phyloP scores from a whole-genome alignment of 1,139 yeast species.

The Taiozyma onychis region DNA sequence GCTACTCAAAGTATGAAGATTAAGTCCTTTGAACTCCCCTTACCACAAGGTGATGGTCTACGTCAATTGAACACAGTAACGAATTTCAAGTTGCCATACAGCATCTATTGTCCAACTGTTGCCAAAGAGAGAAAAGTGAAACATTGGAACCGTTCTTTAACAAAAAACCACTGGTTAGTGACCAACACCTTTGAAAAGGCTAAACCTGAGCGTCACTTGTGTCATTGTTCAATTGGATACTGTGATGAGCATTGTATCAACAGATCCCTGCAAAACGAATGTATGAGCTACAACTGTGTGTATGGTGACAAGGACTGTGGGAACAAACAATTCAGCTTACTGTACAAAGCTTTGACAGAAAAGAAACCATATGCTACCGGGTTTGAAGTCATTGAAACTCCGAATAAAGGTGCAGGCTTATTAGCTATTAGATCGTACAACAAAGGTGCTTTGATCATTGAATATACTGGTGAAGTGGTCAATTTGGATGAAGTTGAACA shows the following conservation, averaged over 20 bases:
- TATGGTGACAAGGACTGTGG: conserved; percentile 31
- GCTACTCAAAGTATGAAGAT: conserved; percentile 2
- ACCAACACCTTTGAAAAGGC: conserved; percentile 13
- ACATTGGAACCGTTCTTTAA: conserved; percentile 27
- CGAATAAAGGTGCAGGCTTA: conserved; percentile 32
- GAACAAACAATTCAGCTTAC: conserved; percentile 29
- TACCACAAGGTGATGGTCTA: conserved; percentile 21
- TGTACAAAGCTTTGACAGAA: conserved; percentile 10
- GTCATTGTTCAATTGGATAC: conserved; percentile 24
- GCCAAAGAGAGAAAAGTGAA: conserved; percentile 20
- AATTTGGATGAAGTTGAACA: conserved; percentile 22
- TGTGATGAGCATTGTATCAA: conserved; percentile 33
- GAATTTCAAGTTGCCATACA: conserved; percentile 28
- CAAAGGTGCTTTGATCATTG: conserved; percentile 34
- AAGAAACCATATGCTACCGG: conserved; percentile 27
- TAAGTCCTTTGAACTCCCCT: conserved; percentile 12
- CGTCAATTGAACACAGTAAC: conserved; percentile 10
- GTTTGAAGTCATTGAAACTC: conserved; percentile 28
- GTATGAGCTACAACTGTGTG: conserved; percentile 30
- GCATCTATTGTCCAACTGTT: conserved; percentile 29
- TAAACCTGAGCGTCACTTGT: conserved; percentile 9
- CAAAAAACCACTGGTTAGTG: conserved; percentile 22
- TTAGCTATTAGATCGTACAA: conserved; percentile 30
- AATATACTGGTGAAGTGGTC: conserved; percentile 39
- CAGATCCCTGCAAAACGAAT: conserved; percentile 29